Evolutionary conservation across 805 yeast genomes (phyloP).

Genomic region (Teunomyces atbi): DNA sequence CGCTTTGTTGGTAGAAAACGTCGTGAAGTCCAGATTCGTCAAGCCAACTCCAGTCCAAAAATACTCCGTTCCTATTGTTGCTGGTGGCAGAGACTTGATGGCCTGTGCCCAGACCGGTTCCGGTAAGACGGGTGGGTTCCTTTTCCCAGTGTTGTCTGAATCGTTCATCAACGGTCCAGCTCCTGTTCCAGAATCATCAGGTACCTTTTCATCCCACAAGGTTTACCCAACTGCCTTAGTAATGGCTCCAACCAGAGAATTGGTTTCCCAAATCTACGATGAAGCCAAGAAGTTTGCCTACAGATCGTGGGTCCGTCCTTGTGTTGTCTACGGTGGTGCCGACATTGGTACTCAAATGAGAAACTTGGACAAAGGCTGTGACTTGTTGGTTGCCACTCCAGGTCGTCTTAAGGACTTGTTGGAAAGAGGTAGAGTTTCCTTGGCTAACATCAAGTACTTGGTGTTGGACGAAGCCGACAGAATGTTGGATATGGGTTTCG

Average conservation of each 20-base stretch:
- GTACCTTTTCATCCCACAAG: slow-evolving; percentile 63
- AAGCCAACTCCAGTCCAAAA: slow-evolving; percentile 97
- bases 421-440: slow-evolving; percentile 91
- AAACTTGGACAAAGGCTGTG: slow-evolving; percentile 91
- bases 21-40: slow-evolving; percentile 82
- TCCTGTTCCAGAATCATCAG: slow-evolving; percentile 46
- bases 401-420: slow-evolving; percentile 96
- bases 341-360: slow-evolving; percentile 85
- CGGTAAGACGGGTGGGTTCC: slow-evolving; percentile 99
- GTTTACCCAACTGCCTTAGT: slow-evolving; percentile 94
- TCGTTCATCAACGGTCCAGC: slow-evolving; percentile 88
- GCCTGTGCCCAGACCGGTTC: slow-evolving; percentile 99
- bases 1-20: slow-evolving; percentile 78
- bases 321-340: slow-evolving; percentile 98
- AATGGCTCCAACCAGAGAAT: slow-evolving; percentile 98
- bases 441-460: slow-evolving; percentile 85
- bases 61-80: slow-evolving; percentile 89
- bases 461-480: slow-evolving; percentile 99
- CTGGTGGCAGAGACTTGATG: slow-evolving; percentile 88
- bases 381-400: slow-evolving; percentile 95
- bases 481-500: slow-evolving; percentile 99
- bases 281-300: slow-evolving; percentile 94
- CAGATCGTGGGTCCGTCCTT: slow-evolving; percentile 97
- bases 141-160: slow-evolving; percentile 95
- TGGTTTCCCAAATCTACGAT: slow-evolving; percentile 93